These are phyloP conservation scores for Vaccinium vitisidaea DNA, from an alignment of 148 eudicot genomes.

Conservation along the genomic window DNA sequence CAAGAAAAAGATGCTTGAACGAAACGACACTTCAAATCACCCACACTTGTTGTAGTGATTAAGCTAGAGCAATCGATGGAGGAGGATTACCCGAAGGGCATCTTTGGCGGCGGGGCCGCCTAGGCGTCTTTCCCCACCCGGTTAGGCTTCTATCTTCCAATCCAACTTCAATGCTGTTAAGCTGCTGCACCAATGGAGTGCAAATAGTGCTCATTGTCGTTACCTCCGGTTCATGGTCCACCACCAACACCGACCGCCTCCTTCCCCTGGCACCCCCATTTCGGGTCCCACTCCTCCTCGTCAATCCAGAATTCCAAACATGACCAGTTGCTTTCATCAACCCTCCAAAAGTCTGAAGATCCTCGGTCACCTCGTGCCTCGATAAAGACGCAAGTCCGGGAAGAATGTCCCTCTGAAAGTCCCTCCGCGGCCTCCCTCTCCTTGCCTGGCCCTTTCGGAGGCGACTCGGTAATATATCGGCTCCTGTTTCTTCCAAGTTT, in stretches of 20 bases:
- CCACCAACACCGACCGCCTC: constrained; percentile 35
- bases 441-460: constrained; percentile 61
- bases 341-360: constrained; percentile 83
- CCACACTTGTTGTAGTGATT: constrained; percentile 7
- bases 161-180: constrained; percentile 41
- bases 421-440: constrained; percentile 80
- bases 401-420: constrained; percentile 89
- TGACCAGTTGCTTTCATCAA: constrained; percentile 88
- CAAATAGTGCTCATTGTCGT: constrained; percentile 10
- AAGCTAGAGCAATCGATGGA: constrained; percentile 46
- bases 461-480: constrained; percentile 29
- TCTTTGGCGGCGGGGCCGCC: constrained; percentile 85
- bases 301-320: constrained; percentile 58
- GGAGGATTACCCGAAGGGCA: constrained; percentile 62
- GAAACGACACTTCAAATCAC: background rate
- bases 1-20: background rate
- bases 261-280: constrained; percentile 62
- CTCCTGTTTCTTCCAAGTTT: constrained; percentile 39
- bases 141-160: constrained; percentile 69
- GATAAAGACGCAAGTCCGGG: constrained; percentile 79
- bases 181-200: constrained; percentile 38
- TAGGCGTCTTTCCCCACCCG: constrained; percentile 93
- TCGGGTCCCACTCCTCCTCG: constrained; percentile 52
- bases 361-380: constrained; percentile 88
- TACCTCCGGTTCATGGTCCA: constrained; percentile 28